Base-by-base conservation (phyloP, 2,329 filamentous ascomycete species). In the Aspergillus arachidicola region DNA sequence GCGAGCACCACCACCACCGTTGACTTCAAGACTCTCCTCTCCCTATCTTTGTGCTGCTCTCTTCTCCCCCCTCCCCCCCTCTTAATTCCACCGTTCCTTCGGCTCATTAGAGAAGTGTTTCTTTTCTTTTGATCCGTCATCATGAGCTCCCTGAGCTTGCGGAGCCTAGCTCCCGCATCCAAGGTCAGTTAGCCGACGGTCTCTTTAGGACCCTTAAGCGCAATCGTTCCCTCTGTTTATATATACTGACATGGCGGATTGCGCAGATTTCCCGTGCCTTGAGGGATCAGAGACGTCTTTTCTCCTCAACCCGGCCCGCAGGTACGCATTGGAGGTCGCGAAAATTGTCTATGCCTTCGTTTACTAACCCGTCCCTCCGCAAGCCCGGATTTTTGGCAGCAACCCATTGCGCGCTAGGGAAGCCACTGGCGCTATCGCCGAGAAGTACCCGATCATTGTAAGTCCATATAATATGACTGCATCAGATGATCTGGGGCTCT, bases 381-480 rank as follows among this genome's bases (percentile, higher is more conserved):
- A 73, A 93, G 92, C 93, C 75, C 89, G 91, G 79, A 92, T 98
- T 78, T 91, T 96, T 79, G 89, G 91, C 73, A 94, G 91, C 81
- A 87, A 89, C 72, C 92, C 92, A 70, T 86, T 98, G 69, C 90
- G 93, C 79, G 95, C 94, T 62, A 97, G 96, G 85, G 94, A 97
- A 84, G 94, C 94, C 36, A 92, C 92, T 67, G 89, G 92, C 55
- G 92, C 92, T 77, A 87, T 97, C 73, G 91, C 89, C 80, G 90
- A 86, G 80, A 95, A 97, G 82, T 98, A 99, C 81, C 91, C 93
- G 57, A 92, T 99, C 73, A 94, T 99, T 80, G 91, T 92, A 87
- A 81, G 90, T 85, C 48, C 14, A n/a, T 45, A 55, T 14, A 26
- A 4, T 4, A 19, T 2, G 21, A 11, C 36, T 26, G 38, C 30